These are phyloP conservation scores for Babesia bovis DNA, from an alignment of 169 alveolate genomes.

Conservation along the genomic window DNA sequence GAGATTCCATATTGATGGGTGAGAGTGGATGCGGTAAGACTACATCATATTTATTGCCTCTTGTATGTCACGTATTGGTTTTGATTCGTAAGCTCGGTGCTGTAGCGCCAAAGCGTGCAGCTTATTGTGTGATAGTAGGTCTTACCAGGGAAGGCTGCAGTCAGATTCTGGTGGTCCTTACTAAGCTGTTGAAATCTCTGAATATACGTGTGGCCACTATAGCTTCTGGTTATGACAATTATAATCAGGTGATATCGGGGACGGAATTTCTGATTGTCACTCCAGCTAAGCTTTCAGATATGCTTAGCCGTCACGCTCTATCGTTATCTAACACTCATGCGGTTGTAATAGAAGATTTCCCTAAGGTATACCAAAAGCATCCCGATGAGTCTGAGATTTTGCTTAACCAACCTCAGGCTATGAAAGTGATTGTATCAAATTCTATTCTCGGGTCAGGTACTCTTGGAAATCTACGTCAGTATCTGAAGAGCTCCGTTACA, in stretches of 20 bases:
- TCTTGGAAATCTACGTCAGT: slow-evolving; percentile 2
- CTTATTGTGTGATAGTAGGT: slow-evolving; percentile 30
- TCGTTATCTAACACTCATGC: background rate
- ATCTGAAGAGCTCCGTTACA: slow-evolving; percentile 13
- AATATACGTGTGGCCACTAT: slow-evolving; percentile 21
- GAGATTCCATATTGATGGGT: slow-evolving; percentile 81
- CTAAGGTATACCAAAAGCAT: slow-evolving; percentile 17
- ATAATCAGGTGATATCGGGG: slow-evolving; percentile 28
- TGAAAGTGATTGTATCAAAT: slow-evolving; percentile 8
- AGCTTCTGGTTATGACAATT: slow-evolving; percentile 31
- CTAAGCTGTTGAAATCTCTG: slow-evolving; percentile 30
- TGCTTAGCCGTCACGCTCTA: background rate
- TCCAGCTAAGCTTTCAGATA: slow-evolving; percentile 22
- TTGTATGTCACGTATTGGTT: slow-evolving; percentile 39
- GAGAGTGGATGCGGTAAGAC: slow-evolving; percentile 92
- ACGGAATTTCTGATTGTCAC: slow-evolving; percentile 41
- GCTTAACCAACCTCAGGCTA: slow-evolving; percentile 7
- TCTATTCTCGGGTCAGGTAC: slow-evolving; percentile 8
- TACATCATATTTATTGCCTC: slow-evolving; percentile 85
- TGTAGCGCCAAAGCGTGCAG: slow-evolving; percentile 40
- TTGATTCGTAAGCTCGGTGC: slow-evolving; percentile 36
- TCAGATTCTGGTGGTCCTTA: slow-evolving; percentile 21
- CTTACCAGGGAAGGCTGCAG: slow-evolving; percentile 44
- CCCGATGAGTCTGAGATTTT: slow-evolving; percentile 13
- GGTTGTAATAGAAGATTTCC: slow-evolving; percentile 15